Evolutionary conservation across 768 basidiomycete genomes (phyloP).

Genomic region (Arthromyces matolae): DNA sequence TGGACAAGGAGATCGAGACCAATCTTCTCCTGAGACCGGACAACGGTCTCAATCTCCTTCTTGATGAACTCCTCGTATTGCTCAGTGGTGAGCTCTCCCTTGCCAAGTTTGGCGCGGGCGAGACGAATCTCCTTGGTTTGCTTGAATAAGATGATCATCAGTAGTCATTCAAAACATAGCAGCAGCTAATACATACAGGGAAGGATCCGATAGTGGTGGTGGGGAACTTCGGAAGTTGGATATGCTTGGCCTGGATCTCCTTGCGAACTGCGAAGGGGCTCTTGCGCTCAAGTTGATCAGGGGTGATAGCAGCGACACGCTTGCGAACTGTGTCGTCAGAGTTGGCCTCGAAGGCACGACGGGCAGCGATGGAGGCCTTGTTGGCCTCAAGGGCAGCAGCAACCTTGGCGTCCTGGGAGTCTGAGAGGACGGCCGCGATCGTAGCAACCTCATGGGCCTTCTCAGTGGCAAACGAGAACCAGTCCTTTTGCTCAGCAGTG

Average conservation of each 20-base stretch:
- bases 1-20: slow-evolving; percentile 97
- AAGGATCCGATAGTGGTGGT: slow-evolving; percentile 98
- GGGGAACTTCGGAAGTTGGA: slow-evolving; percentile 94
- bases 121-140: slow-evolving; percentile 99
- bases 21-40: slow-evolving; percentile 95
- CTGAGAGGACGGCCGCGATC: slow-evolving; percentile 82
- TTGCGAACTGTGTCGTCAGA: slow-evolving; percentile 95
- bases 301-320: slow-evolving; percentile 89
- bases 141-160: slow-evolving; percentile 31
- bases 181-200: slow-evolving; percentile 55
- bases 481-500: slow-evolving; percentile 85
- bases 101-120: slow-evolving; percentile 92
- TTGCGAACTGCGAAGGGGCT: slow-evolving; percentile 85
- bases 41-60: slow-evolving; percentile 91
- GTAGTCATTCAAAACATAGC: slow-evolving; percentile 1
- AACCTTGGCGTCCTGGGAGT: slow-evolving; percentile 73
- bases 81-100: slow-evolving; percentile 79
- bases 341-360: slow-evolving; percentile 89
- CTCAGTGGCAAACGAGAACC: slow-evolving; percentile 98
- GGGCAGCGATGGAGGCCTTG: slow-evolving; percentile 85
- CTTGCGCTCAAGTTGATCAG: slow-evolving; percentile 82
- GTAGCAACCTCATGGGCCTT: slow-evolving; percentile 88
- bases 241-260: slow-evolving; percentile 82
- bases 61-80: slow-evolving; percentile 98
- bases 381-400: slow-evolving; percentile 82